These are phyloP conservation scores for Hura crepitans DNA, from an alignment of 441 rosid species.

Conservation along the genomic window DNA sequence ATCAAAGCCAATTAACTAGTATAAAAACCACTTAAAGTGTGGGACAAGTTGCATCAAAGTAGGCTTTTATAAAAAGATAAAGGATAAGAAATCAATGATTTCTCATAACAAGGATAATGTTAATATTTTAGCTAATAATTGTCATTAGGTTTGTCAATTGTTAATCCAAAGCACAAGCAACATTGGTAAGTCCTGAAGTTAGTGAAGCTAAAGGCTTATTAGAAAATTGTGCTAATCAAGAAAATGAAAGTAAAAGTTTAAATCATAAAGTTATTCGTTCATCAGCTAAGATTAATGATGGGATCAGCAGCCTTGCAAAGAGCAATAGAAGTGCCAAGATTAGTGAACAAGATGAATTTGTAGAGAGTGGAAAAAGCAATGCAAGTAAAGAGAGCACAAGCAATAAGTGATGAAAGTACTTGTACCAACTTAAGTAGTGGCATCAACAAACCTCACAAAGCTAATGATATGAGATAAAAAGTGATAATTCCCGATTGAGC, in stretches of 20 bases:
- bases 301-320: slow-evolving; percentile 39
- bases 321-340: slow-evolving; percentile 43
- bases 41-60: slow-evolving; percentile 29
- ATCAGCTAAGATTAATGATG: slow-evolving; percentile 39
- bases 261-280: slow-evolving; percentile 24
- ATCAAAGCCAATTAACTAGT: slow-evolving; percentile 34
- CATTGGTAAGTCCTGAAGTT: slow-evolving; percentile 23
- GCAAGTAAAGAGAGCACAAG: slow-evolving; percentile 74
- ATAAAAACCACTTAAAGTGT: slow-evolving; percentile 19
- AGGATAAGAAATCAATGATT: slow-evolving; percentile 25
- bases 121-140: slow-evolving; percentile 39
- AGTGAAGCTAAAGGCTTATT: slow-evolving; percentile 17
- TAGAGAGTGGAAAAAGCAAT: slow-evolving; percentile 64
- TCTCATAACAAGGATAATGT: slow-evolving; percentile 30
- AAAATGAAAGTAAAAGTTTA: slow-evolving; percentile 28
- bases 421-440: slow-evolving; percentile 75
- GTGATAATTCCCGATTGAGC: too few species aligned
- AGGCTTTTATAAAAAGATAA: slow-evolving; percentile 21
- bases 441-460: slow-evolving; percentile 80
- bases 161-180: slow-evolving; percentile 34
- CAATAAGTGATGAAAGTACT: slow-evolving; percentile 79
- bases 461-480: slow-evolving; percentile 77
- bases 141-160: slow-evolving; percentile 40
- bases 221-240: slow-evolving; percentile 24
- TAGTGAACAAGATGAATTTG: slow-evolving; percentile 46